Evolutionary conservation across 2,329 filamentous ascomycete genomes (phyloP).

Genomic region (Talaromyces funiculosus): DNA sequence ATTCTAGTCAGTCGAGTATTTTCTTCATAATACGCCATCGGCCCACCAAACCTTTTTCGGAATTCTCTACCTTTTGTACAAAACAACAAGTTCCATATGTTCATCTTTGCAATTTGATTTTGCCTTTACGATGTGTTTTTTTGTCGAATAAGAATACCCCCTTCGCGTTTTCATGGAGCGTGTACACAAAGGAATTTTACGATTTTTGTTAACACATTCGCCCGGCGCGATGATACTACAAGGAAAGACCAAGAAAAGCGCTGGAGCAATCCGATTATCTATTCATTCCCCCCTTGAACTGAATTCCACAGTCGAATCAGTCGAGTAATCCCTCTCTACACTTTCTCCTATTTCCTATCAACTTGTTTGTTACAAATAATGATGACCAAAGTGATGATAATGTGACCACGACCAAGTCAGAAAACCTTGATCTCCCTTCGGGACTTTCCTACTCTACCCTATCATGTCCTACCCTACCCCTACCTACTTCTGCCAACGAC

Average conservation of each 20-base stretch:
- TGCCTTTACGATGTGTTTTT: background rate
- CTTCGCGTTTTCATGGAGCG: slow-evolving; percentile 14
- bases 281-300: slow-evolving; percentile 1
- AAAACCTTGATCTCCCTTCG: background rate
- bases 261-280: slow-evolving; percentile 6
- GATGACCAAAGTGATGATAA: background rate
- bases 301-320: background rate
- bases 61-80: background rate
- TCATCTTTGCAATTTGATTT: background rate
- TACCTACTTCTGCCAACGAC: background rate
- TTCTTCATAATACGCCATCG: background rate
- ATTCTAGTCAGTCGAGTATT: slow-evolving; percentile 2
- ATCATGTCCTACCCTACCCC: background rate
- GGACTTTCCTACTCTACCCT: background rate
- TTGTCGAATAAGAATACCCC: slow-evolving; percentile 12
- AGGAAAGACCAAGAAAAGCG: slow-evolving; percentile 4
- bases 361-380: background rate
- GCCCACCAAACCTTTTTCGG: background rate
- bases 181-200: slow-evolving; percentile 11
- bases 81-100: background rate
- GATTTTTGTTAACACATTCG: slow-evolving; percentile 2
- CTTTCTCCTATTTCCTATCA: background rate
- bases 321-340: background rate
- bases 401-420: slow-evolving; percentile 5
- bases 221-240: slow-evolving; percentile 8